Percentiles rank a stretch among this genome's conserved stretches.
phyloP scores from a whole-genome alignment of 768 basidiomycete genomes.

The Termitomyces sp. region DNA sequence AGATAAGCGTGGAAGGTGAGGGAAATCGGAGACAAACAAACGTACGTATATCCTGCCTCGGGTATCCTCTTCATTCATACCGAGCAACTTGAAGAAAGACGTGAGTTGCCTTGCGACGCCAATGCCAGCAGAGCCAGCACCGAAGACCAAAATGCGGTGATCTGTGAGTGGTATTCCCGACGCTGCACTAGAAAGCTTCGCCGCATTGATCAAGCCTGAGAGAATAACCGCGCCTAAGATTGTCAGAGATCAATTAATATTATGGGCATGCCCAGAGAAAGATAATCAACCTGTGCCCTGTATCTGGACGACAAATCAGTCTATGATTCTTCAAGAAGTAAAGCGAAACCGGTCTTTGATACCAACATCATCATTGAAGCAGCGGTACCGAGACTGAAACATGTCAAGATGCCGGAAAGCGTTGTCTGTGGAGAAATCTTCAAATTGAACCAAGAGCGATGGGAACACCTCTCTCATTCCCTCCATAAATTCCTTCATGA shows the following conservation, averaged over 20 bases:
- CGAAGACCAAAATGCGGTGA: slow-evolving; percentile 82
- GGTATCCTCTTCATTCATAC: slow-evolving; percentile 63
- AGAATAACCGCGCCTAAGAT: slow-evolving; percentile 68
- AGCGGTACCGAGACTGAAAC: slow-evolving; percentile 52
- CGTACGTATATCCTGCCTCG: slow-evolving; percentile 61
- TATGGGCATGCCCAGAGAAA: slow-evolving; percentile 1
- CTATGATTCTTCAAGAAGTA: too few species aligned
- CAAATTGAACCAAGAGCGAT: slow-evolving; percentile 69
- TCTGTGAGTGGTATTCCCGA: too few species aligned
- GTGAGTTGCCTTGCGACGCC: slow-evolving; percentile 83
- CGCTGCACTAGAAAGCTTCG: slow-evolving; percentile 52
- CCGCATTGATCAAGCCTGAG: slow-evolving; percentile 72
- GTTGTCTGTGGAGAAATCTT: slow-evolving; percentile 75
- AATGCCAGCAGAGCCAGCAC: slow-evolving; percentile 77
- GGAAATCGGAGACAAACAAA: slow-evolving; percentile 21
- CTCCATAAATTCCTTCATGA: slow-evolving; percentile 75
- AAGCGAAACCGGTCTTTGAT: slow-evolving; percentile 10
- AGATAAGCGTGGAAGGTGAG: too few species aligned
- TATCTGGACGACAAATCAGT: too few species aligned
- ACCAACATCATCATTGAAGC: slow-evolving; percentile 72
- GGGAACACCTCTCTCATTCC: slow-evolving; percentile 65
- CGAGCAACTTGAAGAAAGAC: too few species aligned
- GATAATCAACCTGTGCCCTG: slow-evolving; percentile 52
- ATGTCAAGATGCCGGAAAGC: slow-evolving; percentile 70
- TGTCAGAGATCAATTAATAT: too few species aligned